A percentile compares a stretch with the other conserved stretches of the same genome.
Conservation (phyloP, 1,284 basidiomycete species). For the Anthracocystis walkeri region DNA sequence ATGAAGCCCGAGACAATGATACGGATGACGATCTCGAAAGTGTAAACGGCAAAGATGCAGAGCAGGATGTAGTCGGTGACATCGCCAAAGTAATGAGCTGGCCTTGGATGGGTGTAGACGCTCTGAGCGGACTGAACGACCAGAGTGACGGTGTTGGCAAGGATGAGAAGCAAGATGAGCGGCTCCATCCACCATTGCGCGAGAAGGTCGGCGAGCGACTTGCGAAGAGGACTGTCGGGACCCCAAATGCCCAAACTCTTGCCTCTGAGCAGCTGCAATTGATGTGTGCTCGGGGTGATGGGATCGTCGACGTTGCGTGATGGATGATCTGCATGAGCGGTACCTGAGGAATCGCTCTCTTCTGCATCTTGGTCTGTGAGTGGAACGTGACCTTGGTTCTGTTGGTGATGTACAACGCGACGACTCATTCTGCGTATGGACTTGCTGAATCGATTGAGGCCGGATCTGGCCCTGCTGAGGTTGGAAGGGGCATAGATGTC, state of each 20-base stretch:
- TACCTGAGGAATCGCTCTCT: conserved; percentile 44
- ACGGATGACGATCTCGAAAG: conserved; percentile 87
- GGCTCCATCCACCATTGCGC: conserved; percentile 84
- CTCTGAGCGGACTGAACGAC: conserved; percentile 79
- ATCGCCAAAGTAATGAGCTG: conserved; percentile 81
- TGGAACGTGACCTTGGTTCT: conserved; percentile 39
- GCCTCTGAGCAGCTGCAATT: conserved; percentile 75
- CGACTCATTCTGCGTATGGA: conserved; percentile 78
- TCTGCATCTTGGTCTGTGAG: conserved; percentile 46
- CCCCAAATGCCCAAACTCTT: conserved; percentile 83
- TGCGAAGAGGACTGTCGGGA: conserved; percentile 70
- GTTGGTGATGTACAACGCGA: conserved; percentile 80
- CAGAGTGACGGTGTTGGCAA: conserved; percentile 84
- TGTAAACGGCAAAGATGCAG: conserved; percentile 85
- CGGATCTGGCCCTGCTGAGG: conserved; percentile 37
- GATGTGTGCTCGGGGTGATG: conserved; percentile 19
- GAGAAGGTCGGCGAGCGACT: conserved; percentile 34
- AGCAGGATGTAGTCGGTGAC: conserved; percentile 92
- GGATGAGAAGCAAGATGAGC: conserved; percentile 82
- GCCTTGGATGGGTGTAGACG: conserved; percentile 72
- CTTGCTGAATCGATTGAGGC: conserved; percentile 55
- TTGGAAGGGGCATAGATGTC: conserved; percentile 40
- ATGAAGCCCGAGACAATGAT: conserved; percentile 92
- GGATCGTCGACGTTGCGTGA: neutral
- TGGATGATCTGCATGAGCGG: conserved; percentile 11